phyloP scores from a whole-genome alignment of 495 filamentous ascomycete species.

The Bathelium albidoporum region DNA sequence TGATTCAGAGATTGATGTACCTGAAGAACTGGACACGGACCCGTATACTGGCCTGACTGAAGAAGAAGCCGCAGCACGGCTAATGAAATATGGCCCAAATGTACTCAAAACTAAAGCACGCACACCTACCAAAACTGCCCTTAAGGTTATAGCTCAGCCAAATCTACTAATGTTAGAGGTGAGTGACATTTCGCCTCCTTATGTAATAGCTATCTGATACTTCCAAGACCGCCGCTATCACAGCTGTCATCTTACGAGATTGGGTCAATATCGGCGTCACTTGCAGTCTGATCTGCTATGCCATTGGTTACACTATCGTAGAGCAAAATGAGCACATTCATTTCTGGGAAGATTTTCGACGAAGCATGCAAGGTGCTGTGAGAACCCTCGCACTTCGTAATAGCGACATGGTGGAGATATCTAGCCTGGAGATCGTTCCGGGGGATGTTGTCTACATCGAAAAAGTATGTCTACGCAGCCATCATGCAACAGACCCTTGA shows the following conservation, averaged over 20 bases:
- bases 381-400: slow-evolving; percentile 60
- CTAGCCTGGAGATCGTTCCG: slow-evolving; percentile 66
- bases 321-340: slow-evolving; percentile 82
- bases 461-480: slow-evolving; percentile 39
- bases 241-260: slow-evolving; percentile 68
- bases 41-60: slow-evolving; percentile 50
- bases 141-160: slow-evolving; percentile 68
- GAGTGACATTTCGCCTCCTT: neutral
- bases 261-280: slow-evolving; percentile 80
- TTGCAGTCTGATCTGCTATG: slow-evolving; percentile 62
- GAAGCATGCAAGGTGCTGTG: slow-evolving; percentile 78
- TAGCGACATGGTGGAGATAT: slow-evolving; percentile 58
- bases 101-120: slow-evolving; percentile 62
- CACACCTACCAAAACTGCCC: slow-evolving; percentile 61
- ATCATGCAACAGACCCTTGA: neutral
- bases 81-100: slow-evolving; percentile 60
- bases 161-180: slow-evolving; percentile 47
- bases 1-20: neutral
- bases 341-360: slow-evolving; percentile 64
- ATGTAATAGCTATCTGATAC: slow-evolving; percentile 37
- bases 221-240: slow-evolving; percentile 71
- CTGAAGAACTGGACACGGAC: slow-evolving; percentile 40
- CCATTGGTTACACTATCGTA: slow-evolving; percentile 70
- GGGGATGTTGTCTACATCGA: slow-evolving; percentile 72
- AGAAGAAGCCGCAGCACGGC: slow-evolving; percentile 51